These are phyloP conservation scores for Ceriops zippeliana DNA, from an alignment of 345 rosid genomes.

Conservation along the genomic window DNA sequence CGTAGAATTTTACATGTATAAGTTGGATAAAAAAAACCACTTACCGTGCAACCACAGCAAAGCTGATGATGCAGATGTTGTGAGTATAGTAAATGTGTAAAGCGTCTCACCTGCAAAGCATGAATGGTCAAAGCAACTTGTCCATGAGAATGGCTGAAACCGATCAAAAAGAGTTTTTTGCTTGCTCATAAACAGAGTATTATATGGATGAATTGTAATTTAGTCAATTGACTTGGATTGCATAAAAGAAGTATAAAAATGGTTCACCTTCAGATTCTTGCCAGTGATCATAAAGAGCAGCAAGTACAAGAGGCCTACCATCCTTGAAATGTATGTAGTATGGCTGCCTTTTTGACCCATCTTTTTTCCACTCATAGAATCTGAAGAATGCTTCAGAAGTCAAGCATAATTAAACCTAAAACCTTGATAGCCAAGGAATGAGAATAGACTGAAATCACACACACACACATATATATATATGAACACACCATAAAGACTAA, in stretches of 20 bases:
- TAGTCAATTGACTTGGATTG: background rate
- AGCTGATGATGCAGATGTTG: constrained; percentile 67
- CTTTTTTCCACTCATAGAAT: constrained; percentile 97
- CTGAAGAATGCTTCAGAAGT: constrained; percentile 29
- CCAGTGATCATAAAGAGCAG: constrained; percentile 89
- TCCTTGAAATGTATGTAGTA: constrained; percentile 83
- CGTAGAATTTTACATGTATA: no score
- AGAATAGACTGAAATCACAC: no score
- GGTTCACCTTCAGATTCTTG: constrained; percentile 61
- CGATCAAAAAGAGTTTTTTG: background rate
- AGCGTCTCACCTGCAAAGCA: constrained; percentile 60
- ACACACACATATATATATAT: no score
- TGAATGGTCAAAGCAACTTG: background rate
- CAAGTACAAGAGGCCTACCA: constrained; percentile 80
- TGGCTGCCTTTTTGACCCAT: constrained; percentile 87
- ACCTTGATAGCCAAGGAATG: no score
- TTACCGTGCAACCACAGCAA: constrained; percentile 87
- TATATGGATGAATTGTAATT: background rate
- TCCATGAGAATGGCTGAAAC: background rate
- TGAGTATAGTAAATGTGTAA: constrained; percentile 70
- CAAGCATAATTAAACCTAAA: no score
- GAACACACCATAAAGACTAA: no score
- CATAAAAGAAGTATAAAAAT: background rate
- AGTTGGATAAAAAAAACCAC: constrained; percentile 12
- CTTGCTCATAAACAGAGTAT: no score